A percentile compares a stretch with the other conserved stretches of the same genome.
phyloP scores from a whole-genome alignment of 768 basidiomycete genomes.

The Tylopilus sp. region DNA sequence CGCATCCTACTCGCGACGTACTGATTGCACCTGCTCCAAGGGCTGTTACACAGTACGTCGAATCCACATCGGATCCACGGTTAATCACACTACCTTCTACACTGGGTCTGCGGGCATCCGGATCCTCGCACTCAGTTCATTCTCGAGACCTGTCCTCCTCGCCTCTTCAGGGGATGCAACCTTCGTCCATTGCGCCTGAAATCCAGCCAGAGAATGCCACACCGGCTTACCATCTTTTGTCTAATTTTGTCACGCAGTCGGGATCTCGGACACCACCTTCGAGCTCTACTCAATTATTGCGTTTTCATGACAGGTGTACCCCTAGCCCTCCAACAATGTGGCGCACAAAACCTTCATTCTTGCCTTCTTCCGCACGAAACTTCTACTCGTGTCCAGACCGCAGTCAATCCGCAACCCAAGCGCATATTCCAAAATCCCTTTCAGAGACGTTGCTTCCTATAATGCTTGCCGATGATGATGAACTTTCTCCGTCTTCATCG shows the following conservation, averaged over 20 bases:
- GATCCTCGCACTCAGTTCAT: constrained; percentile 25
- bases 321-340: constrained; percentile 28
- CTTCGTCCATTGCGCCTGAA: constrained; percentile 28
- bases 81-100: constrained; percentile 65
- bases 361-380: constrained; percentile 13
- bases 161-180: constrained; percentile 1
- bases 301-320: constrained; percentile 31
- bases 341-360: constrained; percentile 9
- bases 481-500: constrained; percentile 47
- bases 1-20: constrained; percentile 47
- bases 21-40: constrained; percentile 69
- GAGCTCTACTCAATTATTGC: constrained; percentile 30
- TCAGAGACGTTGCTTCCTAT: constrained; percentile 40
- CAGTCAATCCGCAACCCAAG: constrained; percentile 5
- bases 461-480: constrained; percentile 60
- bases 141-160: constrained; percentile 2
- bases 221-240: constrained; percentile 60
- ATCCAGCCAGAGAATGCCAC: constrained; percentile 42
- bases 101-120: constrained; percentile 52
- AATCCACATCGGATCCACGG: constrained; percentile 50
- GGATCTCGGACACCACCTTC: constrained; percentile 25
- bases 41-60: constrained; percentile 72
- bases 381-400: constrained; percentile 13
- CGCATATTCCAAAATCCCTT: constrained; percentile 19
- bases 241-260: constrained; percentile 47